Evolutionary conservation across 2,329 filamentous ascomycete genomes (phyloP), one percentile per base, ranked within the genome.

Genomic region (Ophiostoma australiae): DNA sequence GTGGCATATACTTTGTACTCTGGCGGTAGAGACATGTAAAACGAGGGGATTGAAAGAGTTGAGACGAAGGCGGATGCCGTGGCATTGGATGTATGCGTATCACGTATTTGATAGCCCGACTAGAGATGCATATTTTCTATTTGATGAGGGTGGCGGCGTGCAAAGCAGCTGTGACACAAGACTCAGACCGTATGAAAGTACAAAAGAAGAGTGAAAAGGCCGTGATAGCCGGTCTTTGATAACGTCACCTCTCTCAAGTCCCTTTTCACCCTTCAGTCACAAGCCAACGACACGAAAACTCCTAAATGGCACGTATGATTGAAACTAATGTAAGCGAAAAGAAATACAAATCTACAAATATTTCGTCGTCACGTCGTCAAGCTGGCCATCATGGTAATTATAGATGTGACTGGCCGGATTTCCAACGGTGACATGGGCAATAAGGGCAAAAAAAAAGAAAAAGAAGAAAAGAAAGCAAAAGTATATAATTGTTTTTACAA

Each of bases 291-390:
- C 44, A 48, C 44, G n/a, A n/a, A 48, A 4, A 7, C 6, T 20
- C 17, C 44, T 17, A 48, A 48, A 48, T 17, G 41, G 17, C 20
- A 20, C 20, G 44, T 58, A 58, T 58, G 52, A 58, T 58, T 58
- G 52, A 15, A 58, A 58, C 52, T 58, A 17, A 44, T 35, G 37
- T 41, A 39, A 44, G 35, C 65, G 35, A 20, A 35, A 35, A 35
- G 8, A 61, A 70, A 71, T 52, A 69, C 55, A 71, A 69, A 66
- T 71, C 66, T 71, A 71, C 70, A 68, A 55, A 61, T 69, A 71
- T 31, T 39, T 52, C 55, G 58, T 58, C 61, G 55, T 68, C 58
- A 17, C 41, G n/a, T 52, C 66, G 48, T 33, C 52, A 58, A 58
- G 52, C 44, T 27, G 52, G 52, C 52, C 52, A 58, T 27, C 52